Evolutionary conservation across 164 flowering plant species (phyloP).

Genomic region (Stephania cephalantha): DNA sequence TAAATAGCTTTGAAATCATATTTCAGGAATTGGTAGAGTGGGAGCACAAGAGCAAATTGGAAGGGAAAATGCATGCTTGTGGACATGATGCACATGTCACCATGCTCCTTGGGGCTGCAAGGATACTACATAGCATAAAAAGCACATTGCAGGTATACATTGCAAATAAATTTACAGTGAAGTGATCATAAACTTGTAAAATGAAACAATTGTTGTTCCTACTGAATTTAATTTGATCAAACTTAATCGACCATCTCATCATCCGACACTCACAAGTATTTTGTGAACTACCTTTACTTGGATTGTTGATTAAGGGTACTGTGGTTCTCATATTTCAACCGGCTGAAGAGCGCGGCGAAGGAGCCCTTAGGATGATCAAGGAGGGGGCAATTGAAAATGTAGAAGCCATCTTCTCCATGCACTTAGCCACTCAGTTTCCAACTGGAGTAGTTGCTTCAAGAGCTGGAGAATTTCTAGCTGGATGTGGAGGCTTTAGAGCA

Average conservation of each 20-base stretch:
- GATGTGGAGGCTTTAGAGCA: conserved; percentile 56
- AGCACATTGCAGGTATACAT: conserved; percentile 29
- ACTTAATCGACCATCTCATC: background rate
- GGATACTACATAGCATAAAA: conserved; percentile 33
- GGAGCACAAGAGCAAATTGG: conserved; percentile 57
- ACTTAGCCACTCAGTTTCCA: conserved; percentile 24
- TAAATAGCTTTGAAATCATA: background rate
- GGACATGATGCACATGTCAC: conserved; percentile 65
- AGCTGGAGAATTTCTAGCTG: conserved; percentile 57
- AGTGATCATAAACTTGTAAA: no score
- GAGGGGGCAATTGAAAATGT: conserved; percentile 59
- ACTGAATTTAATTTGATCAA: no score
- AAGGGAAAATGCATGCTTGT: conserved; percentile 76
- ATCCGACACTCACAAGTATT: background rate
- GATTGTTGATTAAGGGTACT: conserved; percentile 41
- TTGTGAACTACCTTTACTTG: background rate
- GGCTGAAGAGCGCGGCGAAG: conserved; percentile 61
- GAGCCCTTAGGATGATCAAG: conserved; percentile 53
- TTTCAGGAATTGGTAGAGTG: conserved; percentile 58
- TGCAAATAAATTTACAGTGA: background rate
- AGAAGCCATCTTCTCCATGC: conserved; percentile 57
- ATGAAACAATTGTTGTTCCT: background rate
- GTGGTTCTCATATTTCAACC: conserved; percentile 71
- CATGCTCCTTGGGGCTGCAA: conserved; percentile 79
- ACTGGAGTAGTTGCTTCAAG: conserved; percentile 39